Conservation (phyloP, 2,329 filamentous ascomycete genomes). For the Fusarium sterilihyphosum region DNA sequence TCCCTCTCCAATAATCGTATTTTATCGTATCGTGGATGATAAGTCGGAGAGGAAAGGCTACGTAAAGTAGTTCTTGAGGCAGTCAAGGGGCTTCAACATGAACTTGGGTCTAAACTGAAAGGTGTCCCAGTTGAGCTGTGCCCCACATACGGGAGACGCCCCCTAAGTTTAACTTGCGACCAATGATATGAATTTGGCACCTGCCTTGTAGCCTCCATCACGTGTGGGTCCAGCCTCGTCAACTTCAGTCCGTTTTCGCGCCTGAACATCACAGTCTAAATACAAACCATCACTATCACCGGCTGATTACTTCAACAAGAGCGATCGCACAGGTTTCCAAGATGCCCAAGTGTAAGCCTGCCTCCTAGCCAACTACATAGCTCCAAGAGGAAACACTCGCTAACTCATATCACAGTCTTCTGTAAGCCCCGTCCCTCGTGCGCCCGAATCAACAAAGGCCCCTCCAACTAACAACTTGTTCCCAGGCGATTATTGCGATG, state of each 20-base stretch:
- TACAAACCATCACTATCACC: slow-evolving; percentile 4
- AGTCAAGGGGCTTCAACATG: slow-evolving; percentile 29
- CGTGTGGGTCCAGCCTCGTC: slow-evolving; percentile 47
- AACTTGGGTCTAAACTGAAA: slow-evolving; percentile 42
- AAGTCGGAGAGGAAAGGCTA: slow-evolving; percentile 36
- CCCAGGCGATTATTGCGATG: slow-evolving; percentile 94
- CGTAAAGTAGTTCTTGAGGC: slow-evolving; percentile 34
- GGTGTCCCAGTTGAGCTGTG: slow-evolving; percentile 45
- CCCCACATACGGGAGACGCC: slow-evolving; percentile 29
- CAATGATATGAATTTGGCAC: slow-evolving; percentile 31
- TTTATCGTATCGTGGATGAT: slow-evolving; percentile 13
- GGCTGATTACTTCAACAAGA: slow-evolving; percentile 15
- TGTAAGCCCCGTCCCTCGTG: slow-evolving; percentile 30
- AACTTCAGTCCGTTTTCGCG: slow-evolving; percentile 35
- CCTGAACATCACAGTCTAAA: slow-evolving; percentile 18
- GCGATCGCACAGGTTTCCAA: slow-evolving; percentile 52
- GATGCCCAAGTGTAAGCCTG: slow-evolving; percentile 87
- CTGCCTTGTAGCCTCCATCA: slow-evolving; percentile 42
- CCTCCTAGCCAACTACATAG: slow-evolving; percentile 2
- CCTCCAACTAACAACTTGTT: slow-evolving; percentile 46
- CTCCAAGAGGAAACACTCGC: slow-evolving; percentile 47
- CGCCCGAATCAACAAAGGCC: slow-evolving; percentile 13
- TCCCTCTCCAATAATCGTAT: slow-evolving; percentile 15
- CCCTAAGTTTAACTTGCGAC: not conserved
- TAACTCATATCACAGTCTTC: slow-evolving; percentile 38